Conservation (phyloP, 176 grass and related monocot species). For the Melocanna baccifera region DNA sequence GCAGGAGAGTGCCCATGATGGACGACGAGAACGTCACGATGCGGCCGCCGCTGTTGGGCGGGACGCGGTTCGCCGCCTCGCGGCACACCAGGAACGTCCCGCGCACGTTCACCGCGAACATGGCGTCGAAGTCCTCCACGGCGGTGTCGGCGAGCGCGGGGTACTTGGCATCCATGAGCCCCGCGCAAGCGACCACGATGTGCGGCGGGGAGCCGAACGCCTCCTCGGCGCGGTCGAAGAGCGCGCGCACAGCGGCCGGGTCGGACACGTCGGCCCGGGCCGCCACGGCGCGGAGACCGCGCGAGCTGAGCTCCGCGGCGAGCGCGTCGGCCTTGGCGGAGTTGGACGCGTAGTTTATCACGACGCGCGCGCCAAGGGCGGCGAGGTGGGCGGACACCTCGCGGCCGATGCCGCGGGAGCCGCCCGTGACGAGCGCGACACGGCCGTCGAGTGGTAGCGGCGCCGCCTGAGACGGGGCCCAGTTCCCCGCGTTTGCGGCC, state of each 20-base stretch:
- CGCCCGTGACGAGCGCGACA: slow-evolving; percentile 64
- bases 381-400: slow-evolving; percentile 54
- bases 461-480: background rate
- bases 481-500: background rate
- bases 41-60: slow-evolving; percentile 19
- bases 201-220: slow-evolving; percentile 46
- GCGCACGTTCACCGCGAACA: slow-evolving; percentile 60
- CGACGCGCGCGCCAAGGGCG: slow-evolving; percentile 56
- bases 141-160: slow-evolving; percentile 54
- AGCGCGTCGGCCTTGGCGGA: slow-evolving; percentile 51
- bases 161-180: slow-evolving; percentile 46
- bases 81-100: slow-evolving; percentile 61
- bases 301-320: slow-evolving; percentile 45
- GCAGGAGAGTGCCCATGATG: slow-evolving; percentile 32
- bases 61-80: slow-evolving; percentile 44
- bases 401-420: slow-evolving; percentile 62
- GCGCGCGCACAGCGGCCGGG: slow-evolving; percentile 39
- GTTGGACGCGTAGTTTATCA: slow-evolving; percentile 59
- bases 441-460: slow-evolving; percentile 52
- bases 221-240: slow-evolving; percentile 67
- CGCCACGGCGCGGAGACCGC: slow-evolving; percentile 10
- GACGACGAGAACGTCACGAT: slow-evolving; percentile 62
- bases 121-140: slow-evolving; percentile 66
- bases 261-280: slow-evolving; percentile 52
- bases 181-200: slow-evolving; percentile 62